A percentile compares a stretch with the other conserved stretches of the same genome.
phyloP scores from a whole-genome alignment of 2,329 filamentous ascomycete species.

The Stachybotrys elegans region DNA sequence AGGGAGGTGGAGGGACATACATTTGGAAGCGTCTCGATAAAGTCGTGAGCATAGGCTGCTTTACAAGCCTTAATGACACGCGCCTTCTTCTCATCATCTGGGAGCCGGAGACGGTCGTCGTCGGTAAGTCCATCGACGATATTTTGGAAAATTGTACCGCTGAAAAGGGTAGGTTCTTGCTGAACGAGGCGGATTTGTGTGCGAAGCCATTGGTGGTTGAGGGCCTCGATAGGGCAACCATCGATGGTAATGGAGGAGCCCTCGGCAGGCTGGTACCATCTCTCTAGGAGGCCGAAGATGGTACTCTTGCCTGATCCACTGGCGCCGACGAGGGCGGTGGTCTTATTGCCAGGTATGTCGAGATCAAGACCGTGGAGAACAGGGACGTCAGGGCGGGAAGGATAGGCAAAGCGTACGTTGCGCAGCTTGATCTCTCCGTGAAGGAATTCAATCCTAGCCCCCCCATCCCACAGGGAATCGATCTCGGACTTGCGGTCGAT shows the following conservation, averaged over 20 bases:
- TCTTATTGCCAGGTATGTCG: constrained; percentile 38
- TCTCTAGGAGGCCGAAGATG: constrained; percentile 49
- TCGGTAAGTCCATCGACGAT: constrained; percentile 41
- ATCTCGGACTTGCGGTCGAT: constrained; percentile 40
- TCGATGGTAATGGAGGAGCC: constrained; percentile 41
- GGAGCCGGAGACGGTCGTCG: constrained; percentile 27
- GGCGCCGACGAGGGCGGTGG: constrained; percentile 51
- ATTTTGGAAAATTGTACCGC: constrained; percentile 47
- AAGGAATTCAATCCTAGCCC: constrained; percentile 22
- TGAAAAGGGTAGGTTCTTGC: constrained; percentile 48
- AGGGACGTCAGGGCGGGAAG: constrained; percentile 45
- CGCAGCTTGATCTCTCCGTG: constrained; percentile 42
- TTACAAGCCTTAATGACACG: constrained; percentile 43
- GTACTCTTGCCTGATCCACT: constrained; percentile 57
- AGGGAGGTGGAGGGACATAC: constrained; percentile 17
- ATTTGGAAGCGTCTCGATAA: constrained; percentile 42
- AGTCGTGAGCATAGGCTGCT: constrained; percentile 48
- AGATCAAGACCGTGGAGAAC: constrained; percentile 39
- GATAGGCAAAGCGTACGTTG: constrained; percentile 50
- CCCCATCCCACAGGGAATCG: constrained; percentile 35
- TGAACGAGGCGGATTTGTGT: constrained; percentile 48
- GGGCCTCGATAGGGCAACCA: constrained; percentile 31
- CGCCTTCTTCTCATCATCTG: constrained; percentile 36
- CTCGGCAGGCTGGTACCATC: constrained; percentile 51
- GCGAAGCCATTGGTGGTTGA: constrained; percentile 49